Conservation (phyloP, 2,329 filamentous ascomycete genomes). For the Cladosporium sp. region DNA sequence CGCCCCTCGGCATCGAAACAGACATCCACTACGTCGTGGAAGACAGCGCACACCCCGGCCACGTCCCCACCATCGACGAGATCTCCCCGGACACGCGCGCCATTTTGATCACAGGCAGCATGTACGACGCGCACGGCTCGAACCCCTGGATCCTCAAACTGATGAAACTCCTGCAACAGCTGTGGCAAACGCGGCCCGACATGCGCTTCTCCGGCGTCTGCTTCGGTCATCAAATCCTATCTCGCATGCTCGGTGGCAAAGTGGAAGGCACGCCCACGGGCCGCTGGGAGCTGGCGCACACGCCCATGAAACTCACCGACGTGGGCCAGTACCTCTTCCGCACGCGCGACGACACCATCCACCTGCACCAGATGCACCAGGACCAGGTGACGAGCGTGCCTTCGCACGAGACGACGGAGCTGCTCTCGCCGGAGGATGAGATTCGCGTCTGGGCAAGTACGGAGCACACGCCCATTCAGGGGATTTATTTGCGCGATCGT, state of each 20-base stretch:
- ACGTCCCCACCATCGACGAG: conserved; percentile 45
- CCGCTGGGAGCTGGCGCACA: conserved; percentile 47
- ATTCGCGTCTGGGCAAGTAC: conserved; percentile 48
- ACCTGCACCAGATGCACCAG: conserved; percentile 47
- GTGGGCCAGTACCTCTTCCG: conserved; percentile 41
- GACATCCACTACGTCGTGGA: conserved; percentile 53
- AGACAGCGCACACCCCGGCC: conserved; percentile 37
- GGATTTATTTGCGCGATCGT: conserved; percentile 41
- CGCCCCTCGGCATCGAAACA: conserved; percentile 52
- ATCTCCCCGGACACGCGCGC: conserved; percentile 43
- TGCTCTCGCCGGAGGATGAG: conserved; percentile 38
- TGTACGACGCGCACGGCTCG: conserved; percentile 45
- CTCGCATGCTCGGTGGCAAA: conserved; percentile 38
- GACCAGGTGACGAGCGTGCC: conserved; percentile 40
- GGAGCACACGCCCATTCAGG: conserved; percentile 43
- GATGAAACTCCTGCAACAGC: conserved; percentile 43
- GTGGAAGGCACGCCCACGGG: conserved; percentile 35
- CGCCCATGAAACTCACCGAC: conserved; percentile 36
- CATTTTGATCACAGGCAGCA: conserved; percentile 45
- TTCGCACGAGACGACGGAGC: conserved; percentile 23
- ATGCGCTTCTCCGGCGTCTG: conserved; percentile 49
- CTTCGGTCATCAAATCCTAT: conserved; percentile 47
- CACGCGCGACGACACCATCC: conserved; percentile 30
- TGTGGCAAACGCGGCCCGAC: conserved; percentile 50
- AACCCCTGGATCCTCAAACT: conserved; percentile 43